Percentiles rank a stretch among this genome's conserved stretches.
Evolutionary conservation across 2,329 filamentous ascomycete species (phyloP).

Genomic region (Stagonosporopsis chrysanthemi): DNA sequence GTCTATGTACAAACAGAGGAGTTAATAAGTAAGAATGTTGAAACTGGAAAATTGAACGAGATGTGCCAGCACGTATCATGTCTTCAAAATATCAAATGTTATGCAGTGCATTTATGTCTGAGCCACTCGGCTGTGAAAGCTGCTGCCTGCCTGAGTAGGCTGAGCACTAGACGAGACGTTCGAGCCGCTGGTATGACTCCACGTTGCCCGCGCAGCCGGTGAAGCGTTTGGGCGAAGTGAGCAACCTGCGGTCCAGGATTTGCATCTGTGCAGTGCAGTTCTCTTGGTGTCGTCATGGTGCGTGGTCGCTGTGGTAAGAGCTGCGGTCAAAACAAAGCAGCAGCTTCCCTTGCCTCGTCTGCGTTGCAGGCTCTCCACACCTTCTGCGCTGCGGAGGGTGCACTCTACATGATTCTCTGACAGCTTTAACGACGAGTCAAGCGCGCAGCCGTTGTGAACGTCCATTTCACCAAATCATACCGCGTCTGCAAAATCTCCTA

Average conservation of each 20-base stretch:
- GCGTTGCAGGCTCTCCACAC: conserved; percentile 23
- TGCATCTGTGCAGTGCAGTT: background rate
- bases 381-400: conserved; percentile 2
- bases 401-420: conserved; percentile 14
- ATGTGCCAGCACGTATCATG: background rate
- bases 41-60: background rate
- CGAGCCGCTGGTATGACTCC: conserved; percentile 11
- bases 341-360: conserved; percentile 15
- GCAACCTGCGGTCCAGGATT: background rate
- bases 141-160: conserved; percentile 30
- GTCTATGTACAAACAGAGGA: background rate
- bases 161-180: conserved; percentile 8
- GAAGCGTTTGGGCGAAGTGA: background rate
- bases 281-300: background rate
- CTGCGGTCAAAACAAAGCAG: conserved; percentile 19
- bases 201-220: background rate
- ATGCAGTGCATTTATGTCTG: conserved; percentile 1
- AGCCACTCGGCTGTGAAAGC: conserved; percentile 17
- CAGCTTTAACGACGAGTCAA: conserved; percentile 12
- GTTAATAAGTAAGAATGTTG: background rate
- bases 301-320: background rate
- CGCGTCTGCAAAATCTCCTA: conserved; percentile 6
- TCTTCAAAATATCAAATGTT: background rate
- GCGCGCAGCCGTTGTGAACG: conserved; percentile 4
- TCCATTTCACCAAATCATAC: background rate